Base-by-base conservation (phyloP, 2,329 filamentous ascomycete species). In the Fusarium sp. region DNA sequence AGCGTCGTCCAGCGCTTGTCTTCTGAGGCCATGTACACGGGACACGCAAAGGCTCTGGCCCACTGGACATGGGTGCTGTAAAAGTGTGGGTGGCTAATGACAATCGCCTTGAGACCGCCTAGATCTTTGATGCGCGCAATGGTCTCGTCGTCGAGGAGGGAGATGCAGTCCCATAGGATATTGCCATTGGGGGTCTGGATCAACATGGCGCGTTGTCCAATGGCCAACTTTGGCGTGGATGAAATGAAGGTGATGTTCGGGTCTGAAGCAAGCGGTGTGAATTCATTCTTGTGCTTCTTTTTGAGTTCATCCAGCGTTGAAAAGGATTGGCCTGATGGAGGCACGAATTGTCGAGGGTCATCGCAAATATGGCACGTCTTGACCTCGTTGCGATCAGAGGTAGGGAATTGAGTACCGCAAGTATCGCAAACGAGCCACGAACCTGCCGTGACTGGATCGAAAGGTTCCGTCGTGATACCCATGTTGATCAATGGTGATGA, bases 61-160 rank as follows among this genome's bases (percentile, higher is more conserved):
- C 93, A 97, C 69, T 91, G 87, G 1, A 92, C 78, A 76, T 94
- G 91, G 5, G 92, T 92, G 15, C 89, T 89, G 80, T 93, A 96
- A 80, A 92, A 97, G 76, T 97, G 93, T 53, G 93, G 93, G 79
- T 97, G 92, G 13, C 87, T 90, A 66, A 94, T 93, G 70, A 89
- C 89, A 45, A 96, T 94, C 1, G 90, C 92, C 34, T 82, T 81
- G 14, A 97, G 75, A 0, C 91, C 92, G 43, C 92, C 92, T 8
- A 89, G 82, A 0, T 75, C 76, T 7, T 85, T 83, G 71, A 95
- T 88, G 57, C 78, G 76, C 1, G 80, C 75, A 1, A 92, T 78
- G 0, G 92, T 94, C 5, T 84, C 84, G 2, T 85, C 79, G 75
- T 94, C 91, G 5, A 96, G 80, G 67, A 89, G 88, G 1, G 92